Conservation (phyloP, 176 grass and related monocot genomes). For the Aegilops umbellulata region DNA sequence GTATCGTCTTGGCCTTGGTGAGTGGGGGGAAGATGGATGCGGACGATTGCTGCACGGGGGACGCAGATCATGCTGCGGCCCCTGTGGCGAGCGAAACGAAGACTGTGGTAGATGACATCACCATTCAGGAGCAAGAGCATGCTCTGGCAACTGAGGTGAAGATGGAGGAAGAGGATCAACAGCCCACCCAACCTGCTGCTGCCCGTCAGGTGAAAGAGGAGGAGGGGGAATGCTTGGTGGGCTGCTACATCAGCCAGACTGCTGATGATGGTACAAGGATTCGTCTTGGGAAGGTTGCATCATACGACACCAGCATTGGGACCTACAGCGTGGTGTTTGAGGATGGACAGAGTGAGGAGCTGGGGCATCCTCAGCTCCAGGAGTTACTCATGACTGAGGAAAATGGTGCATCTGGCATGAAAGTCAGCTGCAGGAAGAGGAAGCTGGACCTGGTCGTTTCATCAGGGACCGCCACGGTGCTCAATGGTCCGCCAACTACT, state of each 20-base stretch:
- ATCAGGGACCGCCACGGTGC: slow-evolving; percentile 18
- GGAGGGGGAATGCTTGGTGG: slow-evolving; percentile 39
- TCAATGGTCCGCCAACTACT: slow-evolving; percentile 25
- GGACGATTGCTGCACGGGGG: not conserved
- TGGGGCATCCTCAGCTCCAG: slow-evolving; percentile 42
- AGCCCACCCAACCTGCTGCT: not conserved
- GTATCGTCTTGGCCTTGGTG: not conserved
- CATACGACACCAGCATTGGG: slow-evolving; percentile 18
- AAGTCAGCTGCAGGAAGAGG: slow-evolving; percentile 85
- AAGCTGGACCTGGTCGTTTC: slow-evolving; percentile 75
- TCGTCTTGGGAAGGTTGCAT: slow-evolving; percentile 59
- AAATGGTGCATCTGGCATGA: slow-evolving; percentile 56
- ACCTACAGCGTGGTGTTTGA: slow-evolving; percentile 49
- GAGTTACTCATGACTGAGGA: slow-evolving; percentile 32
- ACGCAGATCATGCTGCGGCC: not conserved
- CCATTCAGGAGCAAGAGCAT: not conserved
- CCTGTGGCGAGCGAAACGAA: not conserved
- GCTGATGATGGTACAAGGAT: slow-evolving; percentile 8
- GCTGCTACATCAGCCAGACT: slow-evolving; percentile 56
- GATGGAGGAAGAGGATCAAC: slow-evolving; percentile 17
- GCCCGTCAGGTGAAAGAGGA: not conserved
- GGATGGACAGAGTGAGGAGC: slow-evolving; percentile 44
- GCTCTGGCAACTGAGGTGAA: not conserved
- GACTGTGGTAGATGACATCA: not conserved
- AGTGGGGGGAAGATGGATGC: not conserved